Base-by-base conservation (phyloP, 78 protist genomes). In the Creolimax fragrantissima region DNA sequence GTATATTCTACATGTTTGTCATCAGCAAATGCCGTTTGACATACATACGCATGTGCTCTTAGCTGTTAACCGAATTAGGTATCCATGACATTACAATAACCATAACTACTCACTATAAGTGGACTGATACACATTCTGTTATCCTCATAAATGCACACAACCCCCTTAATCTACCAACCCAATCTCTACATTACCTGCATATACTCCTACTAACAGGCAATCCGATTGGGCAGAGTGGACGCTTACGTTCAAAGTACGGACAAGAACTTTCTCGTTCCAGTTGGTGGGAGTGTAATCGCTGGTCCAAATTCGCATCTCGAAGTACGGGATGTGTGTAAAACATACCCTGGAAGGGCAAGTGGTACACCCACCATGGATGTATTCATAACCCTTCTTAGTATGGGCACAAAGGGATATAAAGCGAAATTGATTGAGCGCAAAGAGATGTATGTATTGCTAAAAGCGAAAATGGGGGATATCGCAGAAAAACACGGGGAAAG, bases 251-350 rank as follows among this genome's bases (percentile, higher is more conserved):
- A 98, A 92, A 94, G 97, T 89, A 97, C 99, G 2, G 99, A 99
- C 90, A 99, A 99, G 96, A 99, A 99, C 93, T 96, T 98, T 44
- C 84, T 98, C 94, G 99, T 98, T 3, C 99, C 99, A 5, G 99
- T 99, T n/a, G 99, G 99, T 0, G 99, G 99, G 3, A 94, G 98
- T 3, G 84, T 98, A 37, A 85, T 97, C 2, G 91, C 97, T 2
- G 44, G 96, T 5, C 92, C 95, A 36, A 47, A 86, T 42, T 45
- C 5, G 0, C 35, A 24, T 37, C 94, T 45, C 2, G 43, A 93
- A 6, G 91, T 97, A 2, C 94, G 92, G 2, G 74, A 36, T 2
- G 93, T 97, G 5, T 7, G 92, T 3, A 44, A 89, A 42, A 58
- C 85, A 36, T 95, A 94, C 45, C 91, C 94, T 3, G 94, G 96